Evolutionary conservation across 805 yeast species (phyloP).

Genomic region (Candida tallmaniae): DNA sequence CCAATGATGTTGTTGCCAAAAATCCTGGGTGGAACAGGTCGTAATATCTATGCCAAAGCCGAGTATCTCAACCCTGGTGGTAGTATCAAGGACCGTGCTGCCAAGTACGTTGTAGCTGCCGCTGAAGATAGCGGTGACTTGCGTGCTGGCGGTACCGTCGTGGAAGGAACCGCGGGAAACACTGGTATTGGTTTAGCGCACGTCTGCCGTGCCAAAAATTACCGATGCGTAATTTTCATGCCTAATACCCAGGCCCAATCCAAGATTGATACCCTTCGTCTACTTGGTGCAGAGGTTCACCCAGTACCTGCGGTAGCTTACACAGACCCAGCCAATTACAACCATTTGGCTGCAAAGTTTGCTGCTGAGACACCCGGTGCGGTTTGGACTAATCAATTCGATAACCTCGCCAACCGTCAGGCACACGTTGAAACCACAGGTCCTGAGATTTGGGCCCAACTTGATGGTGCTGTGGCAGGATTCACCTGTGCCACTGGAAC

Average conservation of each 20-base stretch:
- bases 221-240: slow-evolving; percentile 82
- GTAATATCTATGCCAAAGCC: slow-evolving; percentile 73
- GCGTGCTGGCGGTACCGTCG: slow-evolving; percentile 76
- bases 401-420: slow-evolving; percentile 80
- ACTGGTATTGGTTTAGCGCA: slow-evolving; percentile 92
- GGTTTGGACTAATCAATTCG: slow-evolving; percentile 92
- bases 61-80: slow-evolving; percentile 95
- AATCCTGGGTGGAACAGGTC: slow-evolving; percentile 23
- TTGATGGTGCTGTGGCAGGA: slow-evolving; percentile 72
- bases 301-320: slow-evolving; percentile 88
- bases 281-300: slow-evolving; percentile 80
- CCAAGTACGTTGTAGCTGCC: slow-evolving; percentile 67
- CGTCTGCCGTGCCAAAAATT: slow-evolving; percentile 76
- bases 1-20: slow-evolving; percentile 53
- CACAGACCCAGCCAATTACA: slow-evolving; percentile 78
- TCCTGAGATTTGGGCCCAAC: slow-evolving; percentile 87
- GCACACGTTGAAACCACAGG: slow-evolving; percentile 90
- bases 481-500: slow-evolving; percentile 92
- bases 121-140: slow-evolving; percentile 69
- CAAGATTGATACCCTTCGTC: slow-evolving; percentile 67
- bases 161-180: slow-evolving; percentile 94
- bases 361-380: slow-evolving; percentile 75
- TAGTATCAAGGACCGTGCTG: slow-evolving; percentile 88
- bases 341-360: slow-evolving; percentile 81
- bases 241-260: slow-evolving; percentile 84